Evolutionary conservation across 2,329 filamentous ascomycete species (phyloP).

Genomic region (Beauveria scarabaeidicola): DNA sequence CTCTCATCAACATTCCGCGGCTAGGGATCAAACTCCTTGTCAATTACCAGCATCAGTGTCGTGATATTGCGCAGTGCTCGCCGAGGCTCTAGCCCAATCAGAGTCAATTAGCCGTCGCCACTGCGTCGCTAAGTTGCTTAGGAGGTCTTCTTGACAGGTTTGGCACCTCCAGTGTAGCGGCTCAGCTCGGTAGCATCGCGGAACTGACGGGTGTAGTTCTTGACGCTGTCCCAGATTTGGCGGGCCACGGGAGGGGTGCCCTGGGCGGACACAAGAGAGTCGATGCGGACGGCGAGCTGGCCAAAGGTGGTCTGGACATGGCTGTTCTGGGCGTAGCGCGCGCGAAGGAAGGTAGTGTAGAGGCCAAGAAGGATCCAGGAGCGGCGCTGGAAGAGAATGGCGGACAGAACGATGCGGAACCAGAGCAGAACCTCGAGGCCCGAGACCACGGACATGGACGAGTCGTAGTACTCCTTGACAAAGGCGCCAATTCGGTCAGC

Average conservation of each 20-base stretch:
- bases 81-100: not conserved
- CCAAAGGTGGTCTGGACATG: slow-evolving; percentile 83
- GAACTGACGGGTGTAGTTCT: slow-evolving; percentile 63
- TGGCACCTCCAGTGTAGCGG: slow-evolving; percentile 57
- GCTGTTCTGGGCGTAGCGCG: slow-evolving; percentile 78
- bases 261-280: slow-evolving; percentile 77
- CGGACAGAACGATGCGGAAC: slow-evolving; percentile 71
- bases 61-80: not conserved
- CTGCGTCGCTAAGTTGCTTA: slow-evolving; percentile 18
- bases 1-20: not conserved
- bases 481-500: slow-evolving; percentile 83
- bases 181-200: slow-evolving; percentile 71
- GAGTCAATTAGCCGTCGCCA: not conserved
- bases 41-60: not conserved
- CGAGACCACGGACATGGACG: slow-evolving; percentile 89
- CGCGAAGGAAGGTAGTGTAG: slow-evolving; percentile 89
- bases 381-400: slow-evolving; percentile 79
- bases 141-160: slow-evolving; percentile 41
- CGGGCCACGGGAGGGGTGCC: slow-evolving; percentile 72
- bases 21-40: not conserved
- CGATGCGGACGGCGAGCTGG: slow-evolving; percentile 64
- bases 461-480: slow-evolving; percentile 96
- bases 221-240: slow-evolving; percentile 72
- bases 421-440: slow-evolving; percentile 81
- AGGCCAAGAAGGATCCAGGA: slow-evolving; percentile 80